Evolutionary conservation across 2,329 filamentous ascomycete genomes (phyloP).

Genomic region (Cercospora zeae-maydis): DNA sequence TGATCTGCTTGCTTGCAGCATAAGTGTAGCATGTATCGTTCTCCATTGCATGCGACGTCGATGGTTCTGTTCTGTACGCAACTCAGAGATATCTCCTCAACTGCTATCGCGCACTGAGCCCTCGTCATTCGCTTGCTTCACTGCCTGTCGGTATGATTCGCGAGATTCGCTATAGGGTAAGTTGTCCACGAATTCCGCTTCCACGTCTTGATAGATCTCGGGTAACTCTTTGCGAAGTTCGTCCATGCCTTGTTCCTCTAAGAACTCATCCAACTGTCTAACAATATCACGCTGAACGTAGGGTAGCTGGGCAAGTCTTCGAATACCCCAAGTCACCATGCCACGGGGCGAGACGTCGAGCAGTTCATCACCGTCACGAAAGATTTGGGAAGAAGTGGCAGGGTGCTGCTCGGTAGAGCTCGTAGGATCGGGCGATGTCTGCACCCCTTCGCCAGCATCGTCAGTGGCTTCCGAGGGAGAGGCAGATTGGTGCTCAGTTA

Average conservation of each 20-base stretch:
- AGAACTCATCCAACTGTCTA: conserved; percentile 11
- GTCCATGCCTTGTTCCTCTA: conserved; percentile 17
- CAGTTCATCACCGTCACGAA: neutral
- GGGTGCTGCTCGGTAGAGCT: neutral
- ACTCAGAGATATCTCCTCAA: no score
- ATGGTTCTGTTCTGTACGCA: no score
- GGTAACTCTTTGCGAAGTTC: conserved; percentile 18
- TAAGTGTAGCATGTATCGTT: no score
- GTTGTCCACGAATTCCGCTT: neutral
- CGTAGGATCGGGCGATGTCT: neutral
- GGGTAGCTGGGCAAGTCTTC: conserved; percentile 20
- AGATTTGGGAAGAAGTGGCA: neutral
- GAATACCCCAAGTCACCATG: conserved; percentile 24
- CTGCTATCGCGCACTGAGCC: no score
- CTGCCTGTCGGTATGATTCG: neutral
- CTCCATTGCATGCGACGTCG: no score
- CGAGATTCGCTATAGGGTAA: neutral
- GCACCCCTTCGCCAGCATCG: conserved; percentile 10
- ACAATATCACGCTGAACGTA: conserved; percentile 13
- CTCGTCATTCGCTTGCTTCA: neutral
- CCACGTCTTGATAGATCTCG: conserved; percentile 4
- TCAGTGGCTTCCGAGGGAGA: no score
- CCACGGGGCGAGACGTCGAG: conserved; percentile 12
- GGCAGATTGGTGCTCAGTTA: no score
- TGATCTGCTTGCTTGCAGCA: no score